A percentile compares a stretch with the other conserved stretches of the same genome.
phyloP scores from a whole-genome alignment of 2,329 filamentous ascomycete species.

The Ophiocordyceps camponoti-floridani region DNA sequence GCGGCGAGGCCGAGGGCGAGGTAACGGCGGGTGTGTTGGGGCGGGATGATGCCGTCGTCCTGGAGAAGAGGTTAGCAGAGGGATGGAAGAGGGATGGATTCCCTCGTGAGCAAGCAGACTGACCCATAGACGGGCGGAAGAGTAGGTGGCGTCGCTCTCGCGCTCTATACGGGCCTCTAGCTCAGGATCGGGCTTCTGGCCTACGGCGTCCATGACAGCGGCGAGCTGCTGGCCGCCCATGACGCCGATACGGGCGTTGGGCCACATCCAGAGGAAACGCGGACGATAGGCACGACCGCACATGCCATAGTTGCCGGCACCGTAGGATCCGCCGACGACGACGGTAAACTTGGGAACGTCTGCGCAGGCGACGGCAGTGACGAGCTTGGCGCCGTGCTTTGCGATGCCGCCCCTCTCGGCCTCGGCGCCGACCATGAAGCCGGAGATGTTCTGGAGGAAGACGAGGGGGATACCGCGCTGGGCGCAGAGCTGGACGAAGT shows the following conservation, averaged over 20 bases:
- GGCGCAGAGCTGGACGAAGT: constrained; percentile 89
- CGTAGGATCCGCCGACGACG: constrained; percentile 82
- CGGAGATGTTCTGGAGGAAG: constrained; percentile 91
- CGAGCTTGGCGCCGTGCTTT: constrained; percentile 93
- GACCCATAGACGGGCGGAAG: constrained; percentile 76
- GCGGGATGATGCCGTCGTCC: constrained; percentile 67
- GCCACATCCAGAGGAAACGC: constrained; percentile 90
- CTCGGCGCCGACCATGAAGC: constrained; percentile 93
- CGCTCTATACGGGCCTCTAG: constrained; percentile 71
- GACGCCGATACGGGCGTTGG: constrained; percentile 85
- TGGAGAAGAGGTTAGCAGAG: constrained; percentile 9
- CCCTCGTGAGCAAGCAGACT: neutral
- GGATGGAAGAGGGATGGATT: neutral
- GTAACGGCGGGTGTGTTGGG: constrained; percentile 55
- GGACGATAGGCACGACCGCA: constrained; percentile 89
- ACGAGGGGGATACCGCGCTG: constrained; percentile 80
- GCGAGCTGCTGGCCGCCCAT: constrained; percentile 92
- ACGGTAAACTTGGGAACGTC: constrained; percentile 95
- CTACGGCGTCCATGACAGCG: constrained; percentile 88
- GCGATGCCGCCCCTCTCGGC: constrained; percentile 91
- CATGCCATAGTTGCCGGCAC: constrained; percentile 97
- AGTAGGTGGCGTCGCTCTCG: constrained; percentile 80
- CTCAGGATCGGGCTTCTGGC: constrained; percentile 62
- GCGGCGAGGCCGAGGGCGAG: constrained; percentile 56
- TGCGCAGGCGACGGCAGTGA: constrained; percentile 85